phyloP scores from a whole-genome alignment of 257 asterid species.

The Fraxinus anomala region DNA sequence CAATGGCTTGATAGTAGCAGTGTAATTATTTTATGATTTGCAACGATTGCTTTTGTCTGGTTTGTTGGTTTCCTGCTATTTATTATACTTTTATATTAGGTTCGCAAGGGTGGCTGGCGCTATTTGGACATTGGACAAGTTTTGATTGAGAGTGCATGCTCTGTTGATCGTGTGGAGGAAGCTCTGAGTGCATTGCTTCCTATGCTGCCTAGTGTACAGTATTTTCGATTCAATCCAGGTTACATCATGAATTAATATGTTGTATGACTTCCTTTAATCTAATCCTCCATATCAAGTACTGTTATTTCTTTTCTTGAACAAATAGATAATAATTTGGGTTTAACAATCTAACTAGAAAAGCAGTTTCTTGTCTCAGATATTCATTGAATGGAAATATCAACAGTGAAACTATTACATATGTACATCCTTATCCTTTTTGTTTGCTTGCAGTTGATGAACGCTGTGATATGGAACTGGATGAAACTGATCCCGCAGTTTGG shows the following conservation, averaged over 20 bases:
- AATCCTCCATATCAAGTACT: slow-evolving; percentile 8
- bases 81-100: slow-evolving; percentile 50
- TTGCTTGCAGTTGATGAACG: slow-evolving; percentile 83
- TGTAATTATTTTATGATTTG: slow-evolving; percentile 25
- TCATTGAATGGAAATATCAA: background rate
- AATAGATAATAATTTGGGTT: background rate
- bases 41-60: slow-evolving; percentile 14
- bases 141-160: slow-evolving; percentile 96
- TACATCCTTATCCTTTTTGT: slow-evolving; percentile 18
- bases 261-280: slow-evolving; percentile 3
- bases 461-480: slow-evolving; percentile 98
- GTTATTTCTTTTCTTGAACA: slow-evolving; percentile 16
- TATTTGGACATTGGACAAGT: slow-evolving; percentile 96
- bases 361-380: slow-evolving; percentile 14
- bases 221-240: slow-evolving; percentile 99
- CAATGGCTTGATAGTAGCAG: slow-evolving; percentile 7
- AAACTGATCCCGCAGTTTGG: slow-evolving; percentile 95
- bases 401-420: background rate
- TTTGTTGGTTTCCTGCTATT: slow-evolving; percentile 18
- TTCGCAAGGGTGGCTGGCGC: slow-evolving; percentile 98
- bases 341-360: background rate
- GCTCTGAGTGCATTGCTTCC: slow-evolving; percentile 90
- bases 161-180: slow-evolving; percentile 98
- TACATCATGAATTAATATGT: slow-evolving; percentile 23
- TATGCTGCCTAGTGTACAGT: slow-evolving; percentile 90